Evolutionary conservation across 768 basidiomycete genomes (phyloP), one percentile per base, ranked within the genome.

Genomic region (Sarcomyxa edulis): DNA sequence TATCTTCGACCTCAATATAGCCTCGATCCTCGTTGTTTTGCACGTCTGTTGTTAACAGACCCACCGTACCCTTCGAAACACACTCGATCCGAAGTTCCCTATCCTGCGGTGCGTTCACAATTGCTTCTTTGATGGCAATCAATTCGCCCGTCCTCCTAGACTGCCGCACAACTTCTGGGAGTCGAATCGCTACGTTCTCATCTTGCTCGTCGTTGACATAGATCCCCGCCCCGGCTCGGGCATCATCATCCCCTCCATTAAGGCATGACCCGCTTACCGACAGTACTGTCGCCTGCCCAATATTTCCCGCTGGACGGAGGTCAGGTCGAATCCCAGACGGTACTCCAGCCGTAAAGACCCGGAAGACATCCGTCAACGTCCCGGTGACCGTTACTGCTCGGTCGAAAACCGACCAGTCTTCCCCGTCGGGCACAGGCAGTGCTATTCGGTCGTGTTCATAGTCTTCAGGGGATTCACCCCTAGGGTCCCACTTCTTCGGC

Each of bases 1-100:
- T 32, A 26, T 65, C 61, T 2, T 21, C n/a, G 0, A 48, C 32
- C 0, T 25, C 34, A 0, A 55, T 50, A 48, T 46, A 67, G 0
- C 62, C 60, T 0, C 9, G 8, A 26, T 64, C 49, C 27, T 65
- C 59, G 46, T 52, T 49, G 1, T 32, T 31, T 0, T 20, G 12
- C 2, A 51, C 31, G 21, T 56, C 26, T 20, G 40, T 44, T 0
- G 52, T 60, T 0, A 60, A 16, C 1, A 36, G 49, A 7, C 57
- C 42, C 4, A 57, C 44, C 1, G 37, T 39, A 19, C 54, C 42
- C 41, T 40, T 38, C 0, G 55, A 60, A 48, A 60, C 53, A 5
- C 33, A 54, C 3, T 40, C 30, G 1, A 58, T 52, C 1, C 32
- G 6, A 1, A 60, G 32, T 1, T 29, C 19, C 1, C 9, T 9